Conservation (phyloP, 441 rosid species). For the Theobroma grandiflorum region DNA sequence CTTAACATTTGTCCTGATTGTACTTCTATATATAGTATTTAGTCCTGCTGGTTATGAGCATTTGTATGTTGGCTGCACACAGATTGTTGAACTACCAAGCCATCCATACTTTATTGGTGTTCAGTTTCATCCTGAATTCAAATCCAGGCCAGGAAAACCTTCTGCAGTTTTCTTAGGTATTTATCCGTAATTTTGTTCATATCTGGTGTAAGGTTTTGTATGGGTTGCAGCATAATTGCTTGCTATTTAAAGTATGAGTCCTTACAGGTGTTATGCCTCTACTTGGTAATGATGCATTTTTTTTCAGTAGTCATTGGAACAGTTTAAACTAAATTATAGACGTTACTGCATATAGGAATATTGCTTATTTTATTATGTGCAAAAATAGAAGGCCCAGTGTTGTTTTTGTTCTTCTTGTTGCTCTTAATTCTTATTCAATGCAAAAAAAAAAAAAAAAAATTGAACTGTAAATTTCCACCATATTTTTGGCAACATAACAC, state of each 20-base stretch:
- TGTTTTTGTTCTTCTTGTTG: slow-evolving; percentile 4
- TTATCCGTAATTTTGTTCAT: not conserved
- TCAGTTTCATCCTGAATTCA: slow-evolving; percentile 98
- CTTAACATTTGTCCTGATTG: slow-evolving; percentile 12
- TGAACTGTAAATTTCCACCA: too few species aligned
- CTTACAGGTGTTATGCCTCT: not conserved
- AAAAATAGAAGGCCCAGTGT: not conserved
- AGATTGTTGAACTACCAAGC: slow-evolving; percentile 77
- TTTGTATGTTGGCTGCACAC: slow-evolving; percentile 43
- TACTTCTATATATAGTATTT: not conserved
- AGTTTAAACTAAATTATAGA: not conserved
- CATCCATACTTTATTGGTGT: slow-evolving; percentile 91
- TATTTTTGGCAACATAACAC: not conserved
- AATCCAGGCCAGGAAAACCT: slow-evolving; percentile 95
- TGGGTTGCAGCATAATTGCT: slow-evolving; percentile 3
- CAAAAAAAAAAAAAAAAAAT: not conserved
- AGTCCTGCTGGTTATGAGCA: slow-evolving; percentile 19
- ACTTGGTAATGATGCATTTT: slow-evolving; percentile 8
- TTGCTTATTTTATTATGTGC: not conserved
- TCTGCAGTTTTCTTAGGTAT: slow-evolving; percentile 85
- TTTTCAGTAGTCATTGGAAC: not conserved
- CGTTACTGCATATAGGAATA: not conserved
- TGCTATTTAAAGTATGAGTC: not conserved
- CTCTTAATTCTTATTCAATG: not conserved
- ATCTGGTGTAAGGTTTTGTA: not conserved